Base-by-base conservation (phyloP, 768 basidiomycete genomes). In the Termitomyces sp. region DNA sequence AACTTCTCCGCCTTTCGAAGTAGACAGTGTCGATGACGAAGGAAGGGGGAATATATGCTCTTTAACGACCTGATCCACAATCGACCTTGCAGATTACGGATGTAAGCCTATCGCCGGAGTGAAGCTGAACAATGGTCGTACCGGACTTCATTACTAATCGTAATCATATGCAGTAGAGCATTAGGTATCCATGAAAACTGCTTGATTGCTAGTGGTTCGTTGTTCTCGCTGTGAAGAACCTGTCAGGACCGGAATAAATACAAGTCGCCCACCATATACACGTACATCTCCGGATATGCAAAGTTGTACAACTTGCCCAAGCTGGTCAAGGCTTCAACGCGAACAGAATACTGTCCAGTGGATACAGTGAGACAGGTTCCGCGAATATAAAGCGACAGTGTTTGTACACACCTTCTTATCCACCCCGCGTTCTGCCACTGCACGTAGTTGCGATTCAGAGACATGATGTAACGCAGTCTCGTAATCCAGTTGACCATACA, bases 141-240 rank as follows among this genome's bases (percentile, higher is more conserved):
- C 86, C 83, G 81, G 40, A 84, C 76, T 62, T 91, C 89, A 0
- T 68, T 35, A 13, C 74, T 78, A 16, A 78, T 66, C n/a, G 74
- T 69, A 9, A 78, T 74, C 56, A 80, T 78, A 39, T 77, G 76
- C 9, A 95, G 73, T 29, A 98, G 74, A 38, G 78, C 74, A 25
- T 86, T 78, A 0, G 97, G 94, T 57, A 99, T 98, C 97, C 97
- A 99, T 0, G 83, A 84, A 64, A 98, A 98, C 43, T 95, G 90
- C 15, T 73, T 63, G 29, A 87, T 77, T 2, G 93, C 93, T 1
- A 81, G 74, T 2, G 78, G 70, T 51, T 94, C 91, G 38, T 85
- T 83, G 56, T 85, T 86, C 66, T 96, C 94, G 58, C 96, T 98
- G 46, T 5, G 41, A 50, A 23, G 16, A n/a, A 40, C 33, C 63